Evolutionary conservation across 805 yeast genomes (phyloP).

Genomic region (Barnettozyma wickerhamii): DNA sequence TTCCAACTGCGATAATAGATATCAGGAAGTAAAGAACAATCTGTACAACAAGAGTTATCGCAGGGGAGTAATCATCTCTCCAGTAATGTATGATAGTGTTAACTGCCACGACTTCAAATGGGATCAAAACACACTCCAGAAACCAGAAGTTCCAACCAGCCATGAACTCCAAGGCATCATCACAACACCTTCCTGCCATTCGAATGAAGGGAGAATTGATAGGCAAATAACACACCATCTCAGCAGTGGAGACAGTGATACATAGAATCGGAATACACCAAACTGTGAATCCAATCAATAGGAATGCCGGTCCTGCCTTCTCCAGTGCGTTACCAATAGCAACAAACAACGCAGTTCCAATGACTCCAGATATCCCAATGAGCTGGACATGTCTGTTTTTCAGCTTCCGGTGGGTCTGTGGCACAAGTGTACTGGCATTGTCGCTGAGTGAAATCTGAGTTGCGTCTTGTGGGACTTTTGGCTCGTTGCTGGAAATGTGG

Average conservation of each 20-base stretch:
- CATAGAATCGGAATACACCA: constrained; percentile 70
- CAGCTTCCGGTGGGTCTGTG: constrained; percentile 44
- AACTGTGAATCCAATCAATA: constrained; percentile 57
- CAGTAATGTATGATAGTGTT: constrained; percentile 77
- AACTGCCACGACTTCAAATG: constrained; percentile 79
- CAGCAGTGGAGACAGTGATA: constrained; percentile 71
- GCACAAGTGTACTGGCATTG: constrained; percentile 16
- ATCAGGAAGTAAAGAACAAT: constrained; percentile 57
- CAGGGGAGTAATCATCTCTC: constrained; percentile 74
- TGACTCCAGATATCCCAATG: constrained; percentile 77
- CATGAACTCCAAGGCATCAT: constrained; percentile 68
- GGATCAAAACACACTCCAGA: constrained; percentile 71
- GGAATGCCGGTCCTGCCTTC: constrained; percentile 65
- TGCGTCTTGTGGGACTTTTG: constrained; percentile 1
- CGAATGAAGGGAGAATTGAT: constrained; percentile 73
- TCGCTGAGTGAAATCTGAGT: constrained; percentile 16
- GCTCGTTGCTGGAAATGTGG: neutral
- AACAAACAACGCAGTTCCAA: constrained; percentile 77
- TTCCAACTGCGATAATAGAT: constrained; percentile 67
- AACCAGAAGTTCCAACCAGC: constrained; percentile 81
- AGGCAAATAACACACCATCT: constrained; percentile 74
- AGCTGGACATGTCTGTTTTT: constrained; percentile 71
- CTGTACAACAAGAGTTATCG: constrained; percentile 62
- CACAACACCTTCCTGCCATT: constrained; percentile 70
- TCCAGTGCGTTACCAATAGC: constrained; percentile 62